These are phyloP conservation scores for Fusarium oligoseptatum DNA, from an alignment of 2,329 filamentous ascomycete genomes.

Conservation along the genomic window DNA sequence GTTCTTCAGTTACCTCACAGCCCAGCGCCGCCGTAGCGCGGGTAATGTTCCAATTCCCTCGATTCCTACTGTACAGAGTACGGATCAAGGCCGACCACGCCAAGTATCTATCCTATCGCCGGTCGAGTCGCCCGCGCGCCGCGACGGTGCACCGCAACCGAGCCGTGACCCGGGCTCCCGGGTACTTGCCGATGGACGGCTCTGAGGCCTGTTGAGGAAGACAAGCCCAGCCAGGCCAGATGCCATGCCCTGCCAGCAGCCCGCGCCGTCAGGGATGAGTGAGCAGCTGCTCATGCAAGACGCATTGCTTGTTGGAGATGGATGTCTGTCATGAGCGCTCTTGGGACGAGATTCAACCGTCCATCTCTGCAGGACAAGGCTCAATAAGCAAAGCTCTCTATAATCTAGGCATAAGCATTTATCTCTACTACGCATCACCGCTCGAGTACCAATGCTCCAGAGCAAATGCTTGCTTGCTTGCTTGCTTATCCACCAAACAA, in stretches of 20 bases:
- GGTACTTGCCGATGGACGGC: conserved; percentile 37
- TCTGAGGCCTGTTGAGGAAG: neutral
- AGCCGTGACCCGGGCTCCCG: conserved; percentile 41
- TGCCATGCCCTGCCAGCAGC: neutral
- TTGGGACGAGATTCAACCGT: neutral
- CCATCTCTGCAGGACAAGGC: neutral
- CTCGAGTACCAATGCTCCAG: neutral
- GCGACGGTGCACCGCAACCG: conserved; percentile 33
- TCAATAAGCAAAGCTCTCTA: neutral
- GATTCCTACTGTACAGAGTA: conserved; percentile 17
- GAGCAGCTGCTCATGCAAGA: neutral
- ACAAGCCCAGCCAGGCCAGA: neutral
- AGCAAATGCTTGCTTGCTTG: neutral
- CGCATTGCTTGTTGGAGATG: neutral
- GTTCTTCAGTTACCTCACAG: conserved; percentile 18
- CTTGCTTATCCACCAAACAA: conserved; percentile 1
- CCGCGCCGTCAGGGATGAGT: neutral
- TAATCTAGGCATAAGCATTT: neutral
- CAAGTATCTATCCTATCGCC: conserved; percentile 31
- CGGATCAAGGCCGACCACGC: conserved; percentile 26
- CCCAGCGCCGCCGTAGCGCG: conserved; percentile 18
- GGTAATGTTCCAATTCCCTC: conserved; percentile 19
- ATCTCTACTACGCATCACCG: neutral
- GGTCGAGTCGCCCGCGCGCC: conserved; percentile 37
- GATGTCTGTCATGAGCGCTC: neutral